Evolutionary conservation across 768 basidiomycete species (phyloP), one percentile per base, ranked within the genome.

Genomic region (Cystofilobasidium capitatum): DNA sequence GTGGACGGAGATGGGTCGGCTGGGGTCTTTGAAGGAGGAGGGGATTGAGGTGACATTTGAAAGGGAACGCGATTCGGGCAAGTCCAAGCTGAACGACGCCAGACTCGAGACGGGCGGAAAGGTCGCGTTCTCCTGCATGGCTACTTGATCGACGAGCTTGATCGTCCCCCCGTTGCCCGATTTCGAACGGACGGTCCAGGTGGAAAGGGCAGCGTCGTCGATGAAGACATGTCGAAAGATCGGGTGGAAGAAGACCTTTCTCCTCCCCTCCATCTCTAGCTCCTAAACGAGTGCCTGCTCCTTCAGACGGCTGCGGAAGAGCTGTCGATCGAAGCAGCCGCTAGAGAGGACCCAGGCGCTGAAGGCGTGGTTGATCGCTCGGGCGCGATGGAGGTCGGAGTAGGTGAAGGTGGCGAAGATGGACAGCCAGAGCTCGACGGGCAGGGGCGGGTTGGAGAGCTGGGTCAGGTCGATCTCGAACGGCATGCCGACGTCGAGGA

Each of bases 51-150:
- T 31, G 20, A 33, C 22, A 7, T 8, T 33, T 14, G 51, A 16
- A 33, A 10, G 7, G 49, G 31, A 14, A 16, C 51, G 51, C 29
- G 51, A 33, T 20, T 55, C 51, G 26, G 51, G 51, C 29, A 55
- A 6, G 51, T 55, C 51, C 17, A 55, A 14, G 14, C 5, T 31
- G 13, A 55, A 31, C 51, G 29, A 55, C 29, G 51, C 2, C 8
- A 55, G 26, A 2, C 17, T 33, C 9, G 2, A 16, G 12, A 55
- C 31, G 6, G 51, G 51, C 29, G 51, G 51, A 5, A 8, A 55
- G 8, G 51, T 55, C 29, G 51, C 51, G 31, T 55, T 55, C 51
- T 55, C 51, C 31, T 55, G 51, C 51, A 55, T 10, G 14, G 51
- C 51, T 2, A 17, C 51, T 3, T 31, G 51, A 13, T 33, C 31